phyloP scores from a whole-genome alignment of 306 rosid species.

The Glycine latifolia region DNA sequence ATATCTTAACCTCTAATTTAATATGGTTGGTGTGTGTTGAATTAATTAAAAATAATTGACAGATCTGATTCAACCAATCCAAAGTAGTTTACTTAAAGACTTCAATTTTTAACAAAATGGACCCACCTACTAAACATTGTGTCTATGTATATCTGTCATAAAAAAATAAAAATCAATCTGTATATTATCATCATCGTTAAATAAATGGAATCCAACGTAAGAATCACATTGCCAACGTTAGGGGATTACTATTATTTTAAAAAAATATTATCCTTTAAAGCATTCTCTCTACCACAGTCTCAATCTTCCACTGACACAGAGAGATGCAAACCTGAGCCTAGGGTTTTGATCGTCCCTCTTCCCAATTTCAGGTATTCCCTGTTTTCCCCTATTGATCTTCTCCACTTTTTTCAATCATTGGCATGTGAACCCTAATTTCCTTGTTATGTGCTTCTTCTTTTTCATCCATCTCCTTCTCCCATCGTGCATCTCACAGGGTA shows the following conservation, averaged over 20 bases:
- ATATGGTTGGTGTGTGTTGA: neutral
- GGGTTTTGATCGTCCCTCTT: constrained; percentile 42
- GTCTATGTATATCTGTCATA: neutral
- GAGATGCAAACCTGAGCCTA: constrained; percentile 38
- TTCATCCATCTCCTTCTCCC: neutral
- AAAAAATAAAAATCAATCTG: neutral
- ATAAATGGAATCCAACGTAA: constrained; percentile 23
- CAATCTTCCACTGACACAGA: constrained; percentile 43
- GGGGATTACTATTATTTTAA: neutral
- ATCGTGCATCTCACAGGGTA: constrained; percentile 17
- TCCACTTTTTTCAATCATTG: constrained; percentile 10
- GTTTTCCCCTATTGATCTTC: neutral
- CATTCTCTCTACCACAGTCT: constrained; percentile 17
- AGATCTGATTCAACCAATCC: neutral
- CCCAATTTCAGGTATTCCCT: constrained; percentile 30
- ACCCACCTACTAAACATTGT: neutral
- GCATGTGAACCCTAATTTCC: constrained; percentile 32
- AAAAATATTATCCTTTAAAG: constrained; percentile 28
- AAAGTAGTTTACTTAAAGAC: too few species aligned
- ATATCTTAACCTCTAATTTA: neutral
- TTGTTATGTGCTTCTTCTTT: neutral
- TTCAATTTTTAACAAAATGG: too few species aligned
- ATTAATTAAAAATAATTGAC: neutral
- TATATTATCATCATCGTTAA: neutral
- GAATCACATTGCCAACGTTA: constrained; percentile 36